These are phyloP conservation scores for Phytophthora citricola DNA, from an alignment of 352 stramenopile genomes.

Conservation along the genomic window DNA sequence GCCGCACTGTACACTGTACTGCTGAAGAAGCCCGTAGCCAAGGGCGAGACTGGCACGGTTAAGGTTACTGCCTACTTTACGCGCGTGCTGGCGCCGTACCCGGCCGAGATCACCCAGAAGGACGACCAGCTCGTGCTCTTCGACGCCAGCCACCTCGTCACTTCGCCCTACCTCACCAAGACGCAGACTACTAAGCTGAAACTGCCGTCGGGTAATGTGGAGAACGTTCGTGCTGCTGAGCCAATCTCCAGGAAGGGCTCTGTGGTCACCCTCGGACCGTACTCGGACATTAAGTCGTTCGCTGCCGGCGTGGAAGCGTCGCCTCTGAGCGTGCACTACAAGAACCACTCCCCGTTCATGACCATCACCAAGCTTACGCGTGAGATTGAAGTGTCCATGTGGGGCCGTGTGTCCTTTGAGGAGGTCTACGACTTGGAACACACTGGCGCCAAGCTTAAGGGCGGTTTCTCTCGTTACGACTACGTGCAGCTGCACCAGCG, in stretches of 20 bases:
- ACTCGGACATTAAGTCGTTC: constrained; percentile 64
- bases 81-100: constrained; percentile 80
- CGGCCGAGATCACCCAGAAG: constrained; percentile 74
- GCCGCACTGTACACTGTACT: constrained; percentile 77
- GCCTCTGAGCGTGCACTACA: constrained; percentile 74
- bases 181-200: constrained; percentile 90
- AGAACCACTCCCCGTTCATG: constrained; percentile 89
- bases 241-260: constrained; percentile 79
- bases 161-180: constrained; percentile 79
- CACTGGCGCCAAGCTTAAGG: constrained; percentile 85
- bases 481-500: constrained; percentile 72
- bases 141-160: constrained; percentile 65
- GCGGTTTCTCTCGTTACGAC: constrained; percentile 88
- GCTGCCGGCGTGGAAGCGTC: constrained; percentile 30
- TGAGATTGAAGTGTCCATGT: constrained; percentile 92
- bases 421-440: constrained; percentile 90
- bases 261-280: constrained; percentile 81
- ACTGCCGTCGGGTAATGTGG: constrained; percentile 73
- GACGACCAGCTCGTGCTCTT: constrained; percentile 90
- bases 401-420: constrained; percentile 88
- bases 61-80: constrained; percentile 87
- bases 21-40: constrained; percentile 63
- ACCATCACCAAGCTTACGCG: constrained; percentile 85
- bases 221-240: constrained; percentile 67
- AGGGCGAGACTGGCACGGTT: constrained; percentile 58